A percentile compares a stretch with the other conserved stretches of the same genome.
Conservation (phyloP, 768 basidiomycete genomes). For the Leccinum uliginosum region DNA sequence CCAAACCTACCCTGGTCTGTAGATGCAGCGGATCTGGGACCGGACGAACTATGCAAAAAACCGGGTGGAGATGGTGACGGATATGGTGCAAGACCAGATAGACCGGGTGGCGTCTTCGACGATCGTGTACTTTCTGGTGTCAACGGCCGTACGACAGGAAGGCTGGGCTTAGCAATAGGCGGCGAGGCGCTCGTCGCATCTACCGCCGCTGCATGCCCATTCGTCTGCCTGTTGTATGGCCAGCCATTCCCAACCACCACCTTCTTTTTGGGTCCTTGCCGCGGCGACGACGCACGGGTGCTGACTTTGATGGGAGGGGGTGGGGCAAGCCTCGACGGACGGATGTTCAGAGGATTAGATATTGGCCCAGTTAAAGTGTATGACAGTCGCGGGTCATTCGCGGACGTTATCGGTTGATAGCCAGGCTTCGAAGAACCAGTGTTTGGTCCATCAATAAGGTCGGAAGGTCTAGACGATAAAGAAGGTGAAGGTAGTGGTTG, state of each 20-base stretch:
- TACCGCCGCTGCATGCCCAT: slow-evolving; percentile 19
- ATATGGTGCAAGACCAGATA: slow-evolving; percentile 30
- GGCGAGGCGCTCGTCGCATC: slow-evolving; percentile 15
- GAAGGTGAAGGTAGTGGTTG: slow-evolving; percentile 9
- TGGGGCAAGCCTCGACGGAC: slow-evolving; percentile 37
- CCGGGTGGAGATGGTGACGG: slow-evolving; percentile 34
- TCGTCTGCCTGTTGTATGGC: slow-evolving; percentile 33
- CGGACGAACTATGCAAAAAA: slow-evolving; percentile 30
- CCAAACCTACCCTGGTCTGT: slow-evolving; percentile 19
- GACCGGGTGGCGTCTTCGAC: slow-evolving; percentile 30
- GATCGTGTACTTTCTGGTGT: slow-evolving; percentile 32
- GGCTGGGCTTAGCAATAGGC: slow-evolving; percentile 7
- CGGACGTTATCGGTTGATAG: slow-evolving; percentile 27
- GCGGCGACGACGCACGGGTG: slow-evolving; percentile 13
- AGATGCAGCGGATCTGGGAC: slow-evolving; percentile 16
- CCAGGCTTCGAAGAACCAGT: slow-evolving; percentile 19
- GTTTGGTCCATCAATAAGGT: slow-evolving; percentile 6
- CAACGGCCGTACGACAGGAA: slow-evolving; percentile 16
- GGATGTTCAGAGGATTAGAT: slow-evolving; percentile 53
- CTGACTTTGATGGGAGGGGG: slow-evolving; percentile 6
- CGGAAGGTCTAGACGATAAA: slow-evolving; percentile 18
- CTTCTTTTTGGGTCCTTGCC: slow-evolving; percentile 14
- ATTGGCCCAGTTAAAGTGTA: slow-evolving; percentile 40
- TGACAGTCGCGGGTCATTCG: slow-evolving; percentile 30
- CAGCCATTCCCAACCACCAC: slow-evolving; percentile 47